Evolutionary conservation across 2,329 filamentous ascomycete species (phyloP).

Genomic region (Beauveria pseudobassiana): DNA sequence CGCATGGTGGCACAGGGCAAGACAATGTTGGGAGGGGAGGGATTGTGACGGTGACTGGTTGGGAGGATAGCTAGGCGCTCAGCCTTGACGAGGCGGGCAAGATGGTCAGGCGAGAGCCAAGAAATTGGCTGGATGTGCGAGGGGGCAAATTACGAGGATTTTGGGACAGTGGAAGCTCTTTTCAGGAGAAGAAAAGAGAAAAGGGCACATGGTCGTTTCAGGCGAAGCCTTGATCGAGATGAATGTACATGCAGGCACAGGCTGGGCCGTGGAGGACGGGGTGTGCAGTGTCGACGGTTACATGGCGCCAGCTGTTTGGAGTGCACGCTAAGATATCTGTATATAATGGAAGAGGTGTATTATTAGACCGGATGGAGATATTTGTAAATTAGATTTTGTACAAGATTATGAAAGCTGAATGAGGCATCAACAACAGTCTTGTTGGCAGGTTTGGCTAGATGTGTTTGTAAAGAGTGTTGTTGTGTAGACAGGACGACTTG

Average conservation of each 20-base stretch:
- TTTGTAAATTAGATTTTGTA: no score
- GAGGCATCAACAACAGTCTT: no score
- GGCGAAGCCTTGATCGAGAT: constrained; percentile 6
- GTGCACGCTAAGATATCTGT: neutral
- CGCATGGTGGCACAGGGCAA: neutral
- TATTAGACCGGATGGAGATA: no score
- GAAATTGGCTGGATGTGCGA: neutral
- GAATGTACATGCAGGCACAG: neutral
- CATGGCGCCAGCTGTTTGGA: neutral
- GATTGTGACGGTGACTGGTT: neutral
- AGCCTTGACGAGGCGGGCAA: no score
- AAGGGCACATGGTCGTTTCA: neutral
- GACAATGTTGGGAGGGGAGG: neutral
- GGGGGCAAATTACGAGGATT: neutral
- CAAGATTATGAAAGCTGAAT: no score
- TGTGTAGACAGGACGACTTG: no score
- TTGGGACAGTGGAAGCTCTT: neutral
- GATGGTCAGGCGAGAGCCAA: neutral
- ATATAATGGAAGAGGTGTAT: neutral
- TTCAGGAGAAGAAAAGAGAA: neutral
- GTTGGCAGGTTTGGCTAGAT: no score
- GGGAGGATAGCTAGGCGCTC: no score
- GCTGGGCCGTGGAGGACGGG: neutral
- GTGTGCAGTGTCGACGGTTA: neutral
- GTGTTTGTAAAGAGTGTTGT: no score